Evolutionary conservation across 768 basidiomycete genomes (phyloP), one percentile per base, ranked within the genome.

Genomic region (Tubosaeta brunneosetosa): DNA sequence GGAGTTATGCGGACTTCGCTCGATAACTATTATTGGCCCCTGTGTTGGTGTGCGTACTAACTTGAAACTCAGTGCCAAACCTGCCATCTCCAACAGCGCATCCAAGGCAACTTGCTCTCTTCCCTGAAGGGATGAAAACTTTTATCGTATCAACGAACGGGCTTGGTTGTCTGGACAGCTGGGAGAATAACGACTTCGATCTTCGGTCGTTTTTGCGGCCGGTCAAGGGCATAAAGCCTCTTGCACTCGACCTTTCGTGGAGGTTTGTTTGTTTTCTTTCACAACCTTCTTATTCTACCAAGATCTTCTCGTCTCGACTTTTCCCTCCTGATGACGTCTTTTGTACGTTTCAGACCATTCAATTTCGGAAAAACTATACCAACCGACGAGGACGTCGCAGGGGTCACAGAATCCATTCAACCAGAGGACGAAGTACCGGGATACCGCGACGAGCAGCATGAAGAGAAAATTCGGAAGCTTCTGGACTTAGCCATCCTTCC

Each of bases 191-290:
- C n/a, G 16, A 43, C 19, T 17, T 52, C 22, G 52, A 37, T 56
- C 33, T 47, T 13, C 31, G 22, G 19, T 48, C 47, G 12, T 62
- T 75, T 50, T 57, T 86, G 56, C 79, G 74, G 63, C 80, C 80
- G 56, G 77, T 74, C 14, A 83, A 80, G 60, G 86, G 86, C 2
- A 64, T 81, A 19, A 76, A 79, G 50, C 73, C 84, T 4, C 70
- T 88, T 4, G 72, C 76, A 19, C 71, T 88, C 13, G 75, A 80
- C 31, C 68, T 90, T 46, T 82, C 83, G 13, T 89, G 87, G 87
- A 77, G 78, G 86, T 86, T 52, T 45, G 77, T 72, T 47, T 47
- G 32, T 45, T 47, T 49, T 33, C 19, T 49, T 31, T 26, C 9
- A 7, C 25, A 7, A n/a, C 5, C 32, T 32, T 32, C 32, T 27